These are phyloP conservation scores for Clitopilus passeckerianus DNA, from an alignment of 768 basidiomycete genomes.

Conservation along the genomic window DNA sequence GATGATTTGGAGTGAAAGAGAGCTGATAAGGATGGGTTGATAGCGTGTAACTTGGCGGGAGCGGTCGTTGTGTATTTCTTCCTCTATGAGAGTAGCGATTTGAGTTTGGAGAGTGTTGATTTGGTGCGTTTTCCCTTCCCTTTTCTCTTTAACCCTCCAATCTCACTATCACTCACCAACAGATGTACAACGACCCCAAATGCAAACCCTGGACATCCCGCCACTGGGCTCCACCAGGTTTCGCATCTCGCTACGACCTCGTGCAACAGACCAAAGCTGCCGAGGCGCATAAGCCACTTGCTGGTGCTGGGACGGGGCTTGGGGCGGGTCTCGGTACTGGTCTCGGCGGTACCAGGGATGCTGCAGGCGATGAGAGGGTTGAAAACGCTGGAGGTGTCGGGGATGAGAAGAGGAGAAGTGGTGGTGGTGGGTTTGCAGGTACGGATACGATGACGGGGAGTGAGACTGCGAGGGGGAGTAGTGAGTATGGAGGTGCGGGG, in stretches of 20 bases:
- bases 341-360: too few relatives aligned
- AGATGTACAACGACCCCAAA: slow-evolving; percentile 62
- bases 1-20: neutral
- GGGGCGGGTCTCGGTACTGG: too few relatives aligned
- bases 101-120: slow-evolving; percentile 65
- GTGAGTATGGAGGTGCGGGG: neutral
- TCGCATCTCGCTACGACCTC: slow-evolving; percentile 38
- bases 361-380: neutral
- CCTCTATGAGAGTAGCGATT: slow-evolving; percentile 68
- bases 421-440: too few relatives aligned
- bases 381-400: neutral
- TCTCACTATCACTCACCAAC: neutral
- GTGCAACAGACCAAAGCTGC: slow-evolving; percentile 36
- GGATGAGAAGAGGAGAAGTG: neutral
- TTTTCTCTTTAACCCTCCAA: neutral
- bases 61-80: slow-evolving; percentile 64
- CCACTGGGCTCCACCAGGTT: slow-evolving; percentile 58
- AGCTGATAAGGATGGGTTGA: too few relatives aligned
- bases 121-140: slow-evolving; percentile 28
- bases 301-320: neutral
- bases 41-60: slow-evolving; percentile 54
- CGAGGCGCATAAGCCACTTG: slow-evolving; percentile 25
- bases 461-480: neutral
- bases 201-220: slow-evolving; percentile 66
- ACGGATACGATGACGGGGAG: neutral